Base-by-base conservation (phyloP, 2,329 filamentous ascomycete genomes). In the Harringtonia aguacate region DNA sequence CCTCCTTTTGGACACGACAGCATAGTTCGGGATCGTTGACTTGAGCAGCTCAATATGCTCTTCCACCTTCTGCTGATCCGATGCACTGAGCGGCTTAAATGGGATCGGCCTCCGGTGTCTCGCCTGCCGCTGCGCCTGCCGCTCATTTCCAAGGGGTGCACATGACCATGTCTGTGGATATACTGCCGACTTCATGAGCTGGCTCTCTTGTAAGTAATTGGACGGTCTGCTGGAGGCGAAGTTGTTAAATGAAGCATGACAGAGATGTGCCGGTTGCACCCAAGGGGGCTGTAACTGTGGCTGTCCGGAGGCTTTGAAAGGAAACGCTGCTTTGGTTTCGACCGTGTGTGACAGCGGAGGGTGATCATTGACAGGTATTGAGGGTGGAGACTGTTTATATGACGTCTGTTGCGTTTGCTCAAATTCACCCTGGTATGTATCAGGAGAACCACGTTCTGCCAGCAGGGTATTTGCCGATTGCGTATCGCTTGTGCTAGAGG, bases 1-100 rank as follows among this genome's bases (percentile, higher is more conserved):
- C 3, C 51, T 47, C 28, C 39, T 36, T 35, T 45, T 52, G 40
- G 44, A 41, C 6, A 46, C 18, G 2, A 36, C 14, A 3, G 51
- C 50, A 45, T 47, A 53, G 17, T 46, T 34, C 10, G 51, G 51
- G 9, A 51, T 39, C 2, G 48, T 43, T 8, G 44, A 12, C 34
- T 46, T 47, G 15, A 52, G 39, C 9, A 42, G 27, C 31, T 53
- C 51, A 24, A 53, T 41, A 9, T 50, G 43, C 36, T 52, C 48
- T 17, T 53, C 51, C 4, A 52, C 46, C 22, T 46, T 38, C 27
- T 53, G 51, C 27, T 53, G 51, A 3, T 44, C 41, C 1, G 15
- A 24, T 1, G 51, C 43, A 15, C 12, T 33, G 7, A 49, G 38
- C 5, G 47, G 40, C 6, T 39, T 22, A 13, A 46, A 48, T n/a